Conservation (phyloP, 148 eudicot genomes). For the Silene conica region DNA sequence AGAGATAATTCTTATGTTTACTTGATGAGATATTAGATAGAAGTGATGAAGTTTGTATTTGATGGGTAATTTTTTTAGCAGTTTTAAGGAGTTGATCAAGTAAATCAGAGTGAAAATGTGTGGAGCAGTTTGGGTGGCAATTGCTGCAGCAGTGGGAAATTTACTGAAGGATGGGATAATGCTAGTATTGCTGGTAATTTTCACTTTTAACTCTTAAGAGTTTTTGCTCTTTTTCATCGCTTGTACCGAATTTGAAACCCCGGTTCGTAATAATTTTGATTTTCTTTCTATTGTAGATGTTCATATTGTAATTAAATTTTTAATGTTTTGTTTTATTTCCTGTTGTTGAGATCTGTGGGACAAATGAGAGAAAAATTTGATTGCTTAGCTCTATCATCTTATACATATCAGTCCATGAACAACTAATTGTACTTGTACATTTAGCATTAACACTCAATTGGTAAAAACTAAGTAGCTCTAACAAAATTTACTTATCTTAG, state of each 20-base stretch:
- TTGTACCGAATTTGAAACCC: neutral
- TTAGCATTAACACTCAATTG: no score
- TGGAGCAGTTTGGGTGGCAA: slow-evolving; percentile 59
- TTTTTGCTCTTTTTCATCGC: neutral
- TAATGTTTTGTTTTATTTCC: neutral
- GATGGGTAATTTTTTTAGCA: slow-evolving; percentile 20
- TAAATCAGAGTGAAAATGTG: slow-evolving; percentile 35
- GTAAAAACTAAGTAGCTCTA: no score
- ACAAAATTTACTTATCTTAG: neutral
- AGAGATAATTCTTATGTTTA: neutral
- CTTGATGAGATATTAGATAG: neutral
- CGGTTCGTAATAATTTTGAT: neutral
- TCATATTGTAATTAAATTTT: neutral
- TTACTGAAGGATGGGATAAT: slow-evolving; percentile 67
- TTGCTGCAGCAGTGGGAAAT: slow-evolving; percentile 64
- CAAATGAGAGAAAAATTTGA: neutral
- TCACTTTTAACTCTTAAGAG: neutral
- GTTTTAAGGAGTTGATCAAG: slow-evolving; percentile 24
- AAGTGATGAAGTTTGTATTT: neutral
- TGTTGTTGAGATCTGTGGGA: neutral
- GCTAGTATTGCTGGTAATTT: slow-evolving; percentile 58
- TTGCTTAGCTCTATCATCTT: neutral
- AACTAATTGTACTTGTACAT: no score
- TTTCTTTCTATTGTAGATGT: neutral
- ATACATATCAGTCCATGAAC: neutral